A percentile compares a stretch with the other conserved stretches of the same genome.
These are phyloP conservation scores for Reticulascus tulasneorum DNA, from an alignment of 2,329 filamentous ascomycete species.

Conservation along the genomic window DNA sequence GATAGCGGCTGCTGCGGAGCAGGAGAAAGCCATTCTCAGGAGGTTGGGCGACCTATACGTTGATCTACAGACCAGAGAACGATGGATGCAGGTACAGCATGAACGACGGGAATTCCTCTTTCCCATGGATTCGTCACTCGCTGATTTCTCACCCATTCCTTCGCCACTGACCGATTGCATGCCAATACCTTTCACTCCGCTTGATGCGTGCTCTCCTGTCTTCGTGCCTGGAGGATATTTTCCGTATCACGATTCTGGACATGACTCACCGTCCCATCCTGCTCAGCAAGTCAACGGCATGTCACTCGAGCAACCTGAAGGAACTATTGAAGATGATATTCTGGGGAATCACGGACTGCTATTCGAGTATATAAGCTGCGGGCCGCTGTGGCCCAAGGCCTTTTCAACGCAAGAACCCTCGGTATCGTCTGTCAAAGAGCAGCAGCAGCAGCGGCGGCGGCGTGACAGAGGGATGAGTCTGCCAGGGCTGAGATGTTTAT, in stretches of 20 bases:
- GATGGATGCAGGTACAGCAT: slow-evolving; percentile 29
- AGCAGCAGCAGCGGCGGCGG: too few species aligned
- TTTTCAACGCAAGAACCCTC: neutral
- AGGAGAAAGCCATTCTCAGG: slow-evolving; percentile 41
- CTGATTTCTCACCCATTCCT: neutral
- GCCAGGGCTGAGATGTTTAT: slow-evolving; percentile 23
- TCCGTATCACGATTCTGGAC: slow-evolving; percentile 1
- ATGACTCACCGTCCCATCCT: neutral
- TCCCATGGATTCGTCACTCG: slow-evolving; percentile 2
- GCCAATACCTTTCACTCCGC: slow-evolving; percentile 15
- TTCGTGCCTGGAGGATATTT: slow-evolving; percentile 25
- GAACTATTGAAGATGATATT: neutral
- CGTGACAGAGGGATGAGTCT: slow-evolving; percentile 27
- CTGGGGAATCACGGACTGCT: slow-evolving; percentile 6
- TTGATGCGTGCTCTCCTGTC: slow-evolving; percentile 23
- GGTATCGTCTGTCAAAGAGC: neutral
- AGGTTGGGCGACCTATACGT: slow-evolving; percentile 46
- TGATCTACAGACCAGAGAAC: slow-evolving; percentile 43
- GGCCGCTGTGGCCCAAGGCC: neutral
- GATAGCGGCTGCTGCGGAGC: slow-evolving; percentile 39
- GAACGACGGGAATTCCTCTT: slow-evolving; percentile 10
- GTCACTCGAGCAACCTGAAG: too few species aligned
- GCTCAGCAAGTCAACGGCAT: neutral
- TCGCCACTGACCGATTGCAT: slow-evolving; percentile 1
- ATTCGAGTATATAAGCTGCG: slow-evolving; percentile 2